These are phyloP conservation scores for Hypoxylon sp. DNA, from an alignment of 2,329 filamentous ascomycete species.

Conservation along the genomic window DNA sequence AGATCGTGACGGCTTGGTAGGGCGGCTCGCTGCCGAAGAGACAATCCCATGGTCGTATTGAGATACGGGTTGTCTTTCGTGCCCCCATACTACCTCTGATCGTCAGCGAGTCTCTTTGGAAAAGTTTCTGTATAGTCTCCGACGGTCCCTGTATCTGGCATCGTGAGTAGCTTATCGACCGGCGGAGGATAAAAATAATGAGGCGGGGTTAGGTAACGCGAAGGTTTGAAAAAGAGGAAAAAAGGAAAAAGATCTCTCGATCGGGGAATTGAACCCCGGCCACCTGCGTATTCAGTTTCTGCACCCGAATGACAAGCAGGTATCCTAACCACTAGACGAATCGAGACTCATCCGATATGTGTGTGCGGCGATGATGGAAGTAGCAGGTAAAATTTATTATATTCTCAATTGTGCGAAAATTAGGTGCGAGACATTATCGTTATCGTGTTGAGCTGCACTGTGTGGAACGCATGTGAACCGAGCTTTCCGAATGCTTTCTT, in stretches of 20 bases:
- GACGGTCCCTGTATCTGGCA: neutral
- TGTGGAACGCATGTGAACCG: neutral
- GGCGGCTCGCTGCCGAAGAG: neutral
- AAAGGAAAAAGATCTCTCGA: constrained; percentile 40
- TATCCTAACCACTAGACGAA: constrained; percentile 35
- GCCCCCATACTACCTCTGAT: too few relatives aligned
- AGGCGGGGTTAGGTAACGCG: too few relatives aligned
- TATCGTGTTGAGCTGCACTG: neutral
- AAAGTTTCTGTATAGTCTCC: too few relatives aligned
- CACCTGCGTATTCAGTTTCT: constrained; percentile 36
- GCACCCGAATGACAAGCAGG: constrained; percentile 24
- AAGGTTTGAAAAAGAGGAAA: neutral
- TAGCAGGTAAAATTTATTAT: neutral
- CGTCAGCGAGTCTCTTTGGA: too few relatives aligned
- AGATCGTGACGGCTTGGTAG: constrained; percentile 21
- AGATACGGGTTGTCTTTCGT: too few relatives aligned
- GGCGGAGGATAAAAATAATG: neutral
- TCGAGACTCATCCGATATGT: too few relatives aligned
- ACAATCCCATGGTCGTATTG: constrained; percentile 5
- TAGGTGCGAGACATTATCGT: neutral
- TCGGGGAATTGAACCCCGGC: constrained; percentile 48
- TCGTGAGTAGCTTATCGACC: neutral
- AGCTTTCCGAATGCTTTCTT: neutral
- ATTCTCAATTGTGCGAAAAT: neutral
- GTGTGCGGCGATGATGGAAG: neutral